Conservation (phyloP, 345 rosid species). For the Erysimum cheiranthoides region DNA sequence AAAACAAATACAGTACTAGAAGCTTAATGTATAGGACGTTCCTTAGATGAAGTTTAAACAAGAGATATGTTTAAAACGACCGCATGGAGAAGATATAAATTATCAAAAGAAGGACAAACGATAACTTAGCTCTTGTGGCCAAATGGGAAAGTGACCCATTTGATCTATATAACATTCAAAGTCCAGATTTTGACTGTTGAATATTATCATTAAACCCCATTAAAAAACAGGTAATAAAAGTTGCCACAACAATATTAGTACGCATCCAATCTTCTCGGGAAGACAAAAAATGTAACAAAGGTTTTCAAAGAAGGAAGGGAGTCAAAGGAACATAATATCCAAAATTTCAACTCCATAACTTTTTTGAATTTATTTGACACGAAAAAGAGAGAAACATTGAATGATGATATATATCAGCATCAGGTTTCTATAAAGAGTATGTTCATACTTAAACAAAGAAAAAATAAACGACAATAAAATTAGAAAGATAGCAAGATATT, state of each 20-base stretch:
- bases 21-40: background rate
- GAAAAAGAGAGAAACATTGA: constrained; percentile 34
- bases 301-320: constrained; percentile 25
- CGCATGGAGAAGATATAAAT: background rate
- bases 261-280: constrained; percentile 40
- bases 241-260: constrained; percentile 28
- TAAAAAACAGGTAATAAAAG: constrained; percentile 4
- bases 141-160: constrained; percentile 25
- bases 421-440: constrained; percentile 23
- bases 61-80: background rate
- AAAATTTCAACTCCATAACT: constrained; percentile 38
- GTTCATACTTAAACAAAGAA: constrained; percentile 30
- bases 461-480: background rate
- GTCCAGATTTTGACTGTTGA: constrained; percentile 46
- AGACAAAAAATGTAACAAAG: background rate
- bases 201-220: constrained; percentile 13
- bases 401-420: constrained; percentile 27
- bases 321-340: constrained; percentile 45
- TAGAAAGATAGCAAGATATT: constrained; percentile 1
- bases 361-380: constrained; percentile 13
- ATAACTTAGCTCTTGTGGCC: constrained; percentile 23
- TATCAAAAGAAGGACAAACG: background rate
- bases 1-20: background rate
- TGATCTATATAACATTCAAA: constrained; percentile 39
- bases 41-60: background rate